Evolutionary conservation across 164 flowering plant genomes (phyloP).

Genomic region (Cinnamomum chago): DNA sequence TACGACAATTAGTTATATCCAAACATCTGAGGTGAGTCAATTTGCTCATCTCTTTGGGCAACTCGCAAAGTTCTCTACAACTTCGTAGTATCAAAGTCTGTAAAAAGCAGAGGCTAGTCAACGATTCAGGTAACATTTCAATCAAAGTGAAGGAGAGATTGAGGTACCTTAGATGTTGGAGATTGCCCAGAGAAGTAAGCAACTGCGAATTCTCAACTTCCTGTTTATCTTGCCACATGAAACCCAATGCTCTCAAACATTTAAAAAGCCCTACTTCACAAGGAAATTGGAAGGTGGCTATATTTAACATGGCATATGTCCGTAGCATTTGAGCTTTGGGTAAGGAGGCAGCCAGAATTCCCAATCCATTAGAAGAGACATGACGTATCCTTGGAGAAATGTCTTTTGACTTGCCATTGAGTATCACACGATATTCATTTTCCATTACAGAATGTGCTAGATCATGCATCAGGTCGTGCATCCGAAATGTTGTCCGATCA

Average conservation of each 20-base stretch:
- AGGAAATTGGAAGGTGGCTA: not conserved
- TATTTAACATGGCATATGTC: not conserved
- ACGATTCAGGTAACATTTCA: conserved; percentile 9
- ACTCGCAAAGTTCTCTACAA: not conserved
- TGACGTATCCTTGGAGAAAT: conserved; percentile 1
- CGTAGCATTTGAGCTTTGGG: not conserved
- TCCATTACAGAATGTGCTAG: not conserved
- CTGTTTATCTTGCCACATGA: not conserved
- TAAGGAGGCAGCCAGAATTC: not conserved
- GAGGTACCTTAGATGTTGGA: conserved; percentile 15
- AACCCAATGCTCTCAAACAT: conserved; percentile 5
- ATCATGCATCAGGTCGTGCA: conserved; percentile 11
- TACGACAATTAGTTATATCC: not conserved
- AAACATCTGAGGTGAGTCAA: conserved; percentile 11
- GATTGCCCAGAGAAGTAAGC: conserved; percentile 4
- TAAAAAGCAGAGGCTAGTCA: not conserved
- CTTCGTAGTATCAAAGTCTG: not conserved
- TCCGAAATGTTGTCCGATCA: not conserved
- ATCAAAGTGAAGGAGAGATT: conserved; percentile 4
- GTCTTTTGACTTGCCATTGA: not conserved
- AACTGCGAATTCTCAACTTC: not conserved
- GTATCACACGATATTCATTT: not conserved
- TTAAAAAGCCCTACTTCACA: not conserved
- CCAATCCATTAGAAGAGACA: not conserved
- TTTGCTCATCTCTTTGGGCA: conserved; percentile 11